A percentile compares a stretch with the other conserved stretches of the same genome.
Conservation (phyloP, 2,329 filamentous ascomycete species). For the Colletotrichum simmondsii region DNA sequence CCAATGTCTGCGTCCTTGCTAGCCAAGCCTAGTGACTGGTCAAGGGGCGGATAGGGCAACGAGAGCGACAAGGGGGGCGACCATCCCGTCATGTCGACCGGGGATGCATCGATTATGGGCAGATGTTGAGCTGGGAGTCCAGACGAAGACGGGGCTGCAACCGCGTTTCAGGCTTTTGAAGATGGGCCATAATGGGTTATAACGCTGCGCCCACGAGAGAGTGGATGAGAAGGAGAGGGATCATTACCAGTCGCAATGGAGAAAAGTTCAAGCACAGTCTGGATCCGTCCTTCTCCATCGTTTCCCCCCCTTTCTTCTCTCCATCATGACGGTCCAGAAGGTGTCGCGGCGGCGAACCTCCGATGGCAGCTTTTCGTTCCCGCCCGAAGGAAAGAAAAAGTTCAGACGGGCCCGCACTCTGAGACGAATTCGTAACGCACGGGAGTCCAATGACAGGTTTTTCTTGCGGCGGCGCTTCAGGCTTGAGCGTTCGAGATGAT, state of each 20-base stretch:
- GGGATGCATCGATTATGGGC: conserved; percentile 10
- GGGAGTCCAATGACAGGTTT: conserved; percentile 8
- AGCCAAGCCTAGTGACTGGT: background rate
- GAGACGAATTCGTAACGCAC: conserved; percentile 32
- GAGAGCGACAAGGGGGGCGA: conserved; percentile 2
- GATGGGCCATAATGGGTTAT: conserved; percentile 15
- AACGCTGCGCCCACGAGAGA: background rate
- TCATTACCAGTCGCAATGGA: background rate
- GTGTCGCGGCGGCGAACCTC: conserved; percentile 20
- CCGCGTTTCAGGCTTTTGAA: conserved; percentile 24
- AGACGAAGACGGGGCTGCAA: conserved; percentile 30
- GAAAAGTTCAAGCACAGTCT: background rate
- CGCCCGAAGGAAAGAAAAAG: background rate
- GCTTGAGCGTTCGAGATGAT: background rate
- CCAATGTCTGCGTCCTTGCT: too few relatives aligned
- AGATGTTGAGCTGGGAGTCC: conserved; percentile 22
- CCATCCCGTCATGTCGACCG: background rate
- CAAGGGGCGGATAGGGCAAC: background rate
- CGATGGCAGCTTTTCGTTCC: conserved; percentile 17
- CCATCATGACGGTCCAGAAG: background rate
- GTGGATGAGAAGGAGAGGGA: background rate
- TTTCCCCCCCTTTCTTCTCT: background rate
- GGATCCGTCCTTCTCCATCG: background rate
- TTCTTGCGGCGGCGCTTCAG: background rate
- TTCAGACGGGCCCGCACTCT: conserved; percentile 22